Evolutionary conservation across 306 rosid genomes (phyloP).

Genomic region (Cyamopsis tetragonoloba): DNA sequence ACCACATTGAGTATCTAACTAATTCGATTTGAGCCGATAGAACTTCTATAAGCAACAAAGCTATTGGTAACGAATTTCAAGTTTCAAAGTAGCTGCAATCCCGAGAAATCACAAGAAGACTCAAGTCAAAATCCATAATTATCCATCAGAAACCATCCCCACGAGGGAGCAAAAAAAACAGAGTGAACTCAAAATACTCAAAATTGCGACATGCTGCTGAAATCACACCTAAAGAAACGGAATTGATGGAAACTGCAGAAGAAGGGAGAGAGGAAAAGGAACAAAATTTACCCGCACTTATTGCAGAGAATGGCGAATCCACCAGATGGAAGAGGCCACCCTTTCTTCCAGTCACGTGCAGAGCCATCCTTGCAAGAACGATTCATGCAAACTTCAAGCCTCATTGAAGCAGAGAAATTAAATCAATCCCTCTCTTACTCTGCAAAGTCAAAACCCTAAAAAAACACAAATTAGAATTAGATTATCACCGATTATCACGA

Average conservation of each 20-base stretch:
- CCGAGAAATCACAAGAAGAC: background rate
- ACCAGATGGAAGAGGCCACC: slow-evolving; percentile 79
- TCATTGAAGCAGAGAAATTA: background rate
- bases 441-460: slow-evolving; percentile 55
- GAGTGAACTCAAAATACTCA: background rate
- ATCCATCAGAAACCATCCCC: slow-evolving; percentile 4
- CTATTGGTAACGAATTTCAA: too few relatives aligned
- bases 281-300: slow-evolving; percentile 71
- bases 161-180: background rate
- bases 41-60: too few relatives aligned
- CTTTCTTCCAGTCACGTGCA: slow-evolving; percentile 63
- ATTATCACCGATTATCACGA: background rate
- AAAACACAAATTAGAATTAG: background rate
- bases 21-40: slow-evolving; percentile 5
- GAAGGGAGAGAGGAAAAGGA: background rate
- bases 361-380: slow-evolving; percentile 26
- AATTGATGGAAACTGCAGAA: slow-evolving; percentile 17
- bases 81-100: too few relatives aligned
- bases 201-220: background rate
- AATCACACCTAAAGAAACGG: slow-evolving; percentile 10
- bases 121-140: slow-evolving; percentile 33
- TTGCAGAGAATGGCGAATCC: slow-evolving; percentile 76
- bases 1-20: too few relatives aligned
- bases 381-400: slow-evolving; percentile 43
- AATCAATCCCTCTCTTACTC: background rate